phyloP scores from a whole-genome alignment of 371 early-diverging fungal species.

The Basidiobolus meristosporus region DNA sequence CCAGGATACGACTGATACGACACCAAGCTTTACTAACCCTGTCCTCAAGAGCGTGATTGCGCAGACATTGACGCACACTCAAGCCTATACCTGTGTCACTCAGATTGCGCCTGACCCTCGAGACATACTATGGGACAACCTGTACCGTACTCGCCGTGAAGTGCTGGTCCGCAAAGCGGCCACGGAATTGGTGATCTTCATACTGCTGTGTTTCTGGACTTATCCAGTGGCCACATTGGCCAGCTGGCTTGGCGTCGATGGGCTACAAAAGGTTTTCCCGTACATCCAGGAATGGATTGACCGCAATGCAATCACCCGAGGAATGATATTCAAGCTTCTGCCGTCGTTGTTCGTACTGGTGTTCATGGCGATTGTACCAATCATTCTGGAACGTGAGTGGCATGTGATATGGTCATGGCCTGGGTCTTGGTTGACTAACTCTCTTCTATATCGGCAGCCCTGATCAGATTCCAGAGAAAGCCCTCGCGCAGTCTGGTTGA shows the following conservation, averaged over 20 bases:
- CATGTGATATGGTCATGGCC: constrained; percentile 3
- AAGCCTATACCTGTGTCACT: constrained; percentile 48
- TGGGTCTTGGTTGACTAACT: constrained; percentile 6
- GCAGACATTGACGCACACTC: constrained; percentile 29
- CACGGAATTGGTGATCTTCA: constrained; percentile 14
- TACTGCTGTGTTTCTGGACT: constrained; percentile 27
- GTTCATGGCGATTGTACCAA: constrained; percentile 41
- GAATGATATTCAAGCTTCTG: constrained; percentile 5
- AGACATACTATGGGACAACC: constrained; percentile 54
- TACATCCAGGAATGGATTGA: neutral
- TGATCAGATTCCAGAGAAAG: constrained; percentile 10
- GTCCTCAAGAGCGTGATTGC: constrained; percentile 23
- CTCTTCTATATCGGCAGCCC: constrained; percentile 23
- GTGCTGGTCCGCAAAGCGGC: constrained; percentile 21
- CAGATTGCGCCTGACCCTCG: constrained; percentile 56
- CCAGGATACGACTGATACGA: constrained; percentile 8
- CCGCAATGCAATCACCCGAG: too few species aligned
- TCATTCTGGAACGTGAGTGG: constrained; percentile 17
- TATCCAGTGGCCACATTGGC: constrained; percentile 29
- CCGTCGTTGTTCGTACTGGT: constrained; percentile 36
- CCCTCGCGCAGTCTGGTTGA: constrained; percentile 34
- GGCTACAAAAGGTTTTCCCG: constrained; percentile 11
- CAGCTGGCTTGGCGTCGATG: constrained; percentile 23
- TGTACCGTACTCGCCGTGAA: constrained; percentile 30
- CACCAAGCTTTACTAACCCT: constrained; percentile 1